Evolutionary conservation across 768 basidiomycete species (phyloP).

Genomic region (Termitomyces titanicus): DNA sequence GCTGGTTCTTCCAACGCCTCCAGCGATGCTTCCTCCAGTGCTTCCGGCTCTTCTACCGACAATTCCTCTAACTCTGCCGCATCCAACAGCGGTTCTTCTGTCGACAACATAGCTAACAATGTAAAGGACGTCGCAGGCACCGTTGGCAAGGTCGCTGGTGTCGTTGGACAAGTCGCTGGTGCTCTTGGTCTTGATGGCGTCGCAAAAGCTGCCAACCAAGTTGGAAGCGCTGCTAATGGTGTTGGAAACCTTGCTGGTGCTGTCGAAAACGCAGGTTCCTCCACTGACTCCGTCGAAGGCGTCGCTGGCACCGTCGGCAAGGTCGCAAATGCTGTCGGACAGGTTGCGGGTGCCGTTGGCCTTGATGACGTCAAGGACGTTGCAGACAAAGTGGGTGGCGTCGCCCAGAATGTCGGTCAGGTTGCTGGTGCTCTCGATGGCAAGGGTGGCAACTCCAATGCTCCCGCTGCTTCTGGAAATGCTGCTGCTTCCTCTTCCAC

Average conservation of each 20-base stretch:
- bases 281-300: not conserved
- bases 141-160: slow-evolving; percentile 1
- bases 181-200: not conserved
- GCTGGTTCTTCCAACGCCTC: not conserved
- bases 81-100: not conserved
- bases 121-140: not conserved
- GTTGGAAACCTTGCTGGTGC: not conserved
- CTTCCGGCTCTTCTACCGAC: too few species aligned
- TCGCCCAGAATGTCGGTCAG: not conserved
- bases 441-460: not conserved
- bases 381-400: not conserved
- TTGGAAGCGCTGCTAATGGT: not conserved
- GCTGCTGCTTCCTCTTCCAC: not conserved
- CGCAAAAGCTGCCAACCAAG: not conserved
- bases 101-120: not conserved
- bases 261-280: not conserved
- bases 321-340: not conserved
- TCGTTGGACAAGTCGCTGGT: slow-evolving; percentile 1
- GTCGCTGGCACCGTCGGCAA: slow-evolving; percentile 7
- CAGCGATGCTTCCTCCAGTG: not conserved
- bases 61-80: not conserved
- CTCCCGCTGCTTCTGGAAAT: not conserved
- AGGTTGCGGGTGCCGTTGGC: not conserved
- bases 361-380: not conserved
- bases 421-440: not conserved